phyloP scores from a whole-genome alignment of 305 asterid species.

The Vinca major region DNA sequence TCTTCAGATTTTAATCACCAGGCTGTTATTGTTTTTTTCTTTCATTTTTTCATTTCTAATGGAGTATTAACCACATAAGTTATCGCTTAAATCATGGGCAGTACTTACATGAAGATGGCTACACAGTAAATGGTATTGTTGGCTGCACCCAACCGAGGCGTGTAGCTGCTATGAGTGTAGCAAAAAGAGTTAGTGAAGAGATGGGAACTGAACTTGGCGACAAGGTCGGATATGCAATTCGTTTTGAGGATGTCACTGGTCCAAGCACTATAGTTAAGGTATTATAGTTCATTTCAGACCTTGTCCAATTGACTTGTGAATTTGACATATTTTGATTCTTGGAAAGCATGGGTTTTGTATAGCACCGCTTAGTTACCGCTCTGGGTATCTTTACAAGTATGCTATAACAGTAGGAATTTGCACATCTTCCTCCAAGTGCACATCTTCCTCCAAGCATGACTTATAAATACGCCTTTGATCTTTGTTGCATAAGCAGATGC shows the following conservation, averaged over 20 bases:
- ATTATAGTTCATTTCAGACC: background rate
- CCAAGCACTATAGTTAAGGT: conserved; percentile 88
- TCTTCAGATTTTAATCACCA: conserved; percentile 4
- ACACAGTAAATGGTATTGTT: conserved; percentile 57
- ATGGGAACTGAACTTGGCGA: conserved; percentile 93
- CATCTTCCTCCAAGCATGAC: background rate
- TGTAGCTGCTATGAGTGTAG: conserved; percentile 99
- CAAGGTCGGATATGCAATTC: conserved; percentile 93
- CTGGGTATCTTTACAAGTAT: background rate
- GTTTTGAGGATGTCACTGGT: conserved; percentile 96
- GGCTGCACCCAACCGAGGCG: conserved; percentile 99
- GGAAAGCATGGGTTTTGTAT: background rate
- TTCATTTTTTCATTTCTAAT: background rate
- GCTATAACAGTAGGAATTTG: background rate
- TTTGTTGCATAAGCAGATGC: background rate
- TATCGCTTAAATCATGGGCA: conserved; percentile 21
- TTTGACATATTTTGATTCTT: background rate
- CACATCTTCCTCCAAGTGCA: background rate
- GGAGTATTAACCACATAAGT: conserved; percentile 9
- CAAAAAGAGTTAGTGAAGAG: conserved; percentile 96
- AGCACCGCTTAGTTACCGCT: background rate
- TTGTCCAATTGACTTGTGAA: conserved; percentile 1
- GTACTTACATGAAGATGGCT: conserved; percentile 92
- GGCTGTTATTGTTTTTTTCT: background rate
- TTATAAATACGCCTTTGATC: background rate